Evolutionary conservation across 495 filamentous ascomycete genomes (phyloP).

Genomic region (Trichoderma virens): DNA sequence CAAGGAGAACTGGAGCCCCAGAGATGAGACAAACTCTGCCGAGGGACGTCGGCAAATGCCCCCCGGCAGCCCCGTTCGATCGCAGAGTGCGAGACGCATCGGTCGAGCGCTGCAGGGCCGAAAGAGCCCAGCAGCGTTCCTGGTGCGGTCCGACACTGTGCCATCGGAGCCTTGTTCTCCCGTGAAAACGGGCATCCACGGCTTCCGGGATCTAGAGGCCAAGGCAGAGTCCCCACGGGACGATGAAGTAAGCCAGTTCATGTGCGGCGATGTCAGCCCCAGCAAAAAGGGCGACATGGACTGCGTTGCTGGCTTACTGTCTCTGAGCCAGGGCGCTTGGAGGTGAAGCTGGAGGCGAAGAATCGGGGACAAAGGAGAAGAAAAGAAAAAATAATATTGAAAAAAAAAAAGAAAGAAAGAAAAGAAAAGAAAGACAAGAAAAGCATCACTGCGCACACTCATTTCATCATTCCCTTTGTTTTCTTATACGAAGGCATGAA

Average conservation of each 20-base stretch:
- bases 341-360: constrained; percentile 21
- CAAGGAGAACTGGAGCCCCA: constrained; percentile 81
- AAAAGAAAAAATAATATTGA: not conserved
- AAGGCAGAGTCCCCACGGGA: constrained; percentile 12
- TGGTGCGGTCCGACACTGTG: constrained; percentile 28
- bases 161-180: constrained; percentile 13
- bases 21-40: constrained; percentile 32
- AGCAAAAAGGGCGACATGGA: constrained; percentile 62
- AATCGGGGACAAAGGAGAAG: not conserved
- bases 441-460: not conserved
- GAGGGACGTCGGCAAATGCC: constrained; percentile 1
- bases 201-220: not conserved
- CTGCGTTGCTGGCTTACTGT: constrained; percentile 69
- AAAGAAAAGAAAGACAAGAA: not conserved
- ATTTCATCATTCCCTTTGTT: not conserved
- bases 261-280: constrained; percentile 51
- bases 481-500: not conserved
- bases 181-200: not conserved
- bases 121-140: constrained; percentile 16
- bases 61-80: not conserved
- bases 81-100: constrained; percentile 12
- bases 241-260: constrained; percentile 61
- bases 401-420: not conserved
- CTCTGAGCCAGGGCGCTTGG: constrained; percentile 56
- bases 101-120: constrained; percentile 25